These are phyloP conservation scores for Chamaecrista fasciculata DNA, from an alignment of 306 rosid genomes.

Conservation along the genomic window DNA sequence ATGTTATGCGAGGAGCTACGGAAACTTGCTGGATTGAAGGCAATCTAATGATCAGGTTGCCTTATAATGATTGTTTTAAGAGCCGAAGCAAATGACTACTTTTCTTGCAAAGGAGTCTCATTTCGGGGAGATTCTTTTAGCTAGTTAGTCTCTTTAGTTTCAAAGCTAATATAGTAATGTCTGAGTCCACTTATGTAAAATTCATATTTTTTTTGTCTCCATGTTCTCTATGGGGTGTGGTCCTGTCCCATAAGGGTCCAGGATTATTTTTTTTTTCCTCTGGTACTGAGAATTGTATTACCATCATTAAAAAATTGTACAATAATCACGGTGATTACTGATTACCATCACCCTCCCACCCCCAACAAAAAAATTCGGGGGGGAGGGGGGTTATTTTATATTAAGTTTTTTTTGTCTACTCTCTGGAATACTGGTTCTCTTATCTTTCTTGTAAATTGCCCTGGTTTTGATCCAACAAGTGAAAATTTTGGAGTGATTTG, in stretches of 20 bases:
- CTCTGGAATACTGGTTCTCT: background rate
- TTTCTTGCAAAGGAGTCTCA: constrained; percentile 24
- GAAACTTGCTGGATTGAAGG: constrained; percentile 70
- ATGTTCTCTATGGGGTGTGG: constrained; percentile 11
- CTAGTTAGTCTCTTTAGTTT: constrained; percentile 17
- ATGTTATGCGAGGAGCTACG: constrained; percentile 85
- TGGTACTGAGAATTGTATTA: background rate
- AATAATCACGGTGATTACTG: background rate
- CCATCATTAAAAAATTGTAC: background rate
- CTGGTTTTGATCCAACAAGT: background rate
- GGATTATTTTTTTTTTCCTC: background rate
- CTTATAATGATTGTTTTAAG: constrained; percentile 17
- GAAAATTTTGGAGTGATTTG: background rate
- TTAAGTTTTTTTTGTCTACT: background rate
- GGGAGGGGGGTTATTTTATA: constrained; percentile 8
- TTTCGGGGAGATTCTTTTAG: constrained; percentile 19
- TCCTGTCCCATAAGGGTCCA: constrained; percentile 11
- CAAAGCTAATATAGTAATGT: constrained; percentile 23
- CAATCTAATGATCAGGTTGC: constrained; percentile 44
- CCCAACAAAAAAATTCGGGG: background rate
- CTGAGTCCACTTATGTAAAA: constrained; percentile 11
- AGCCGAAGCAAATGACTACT: constrained; percentile 18
- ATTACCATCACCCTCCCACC: background rate
- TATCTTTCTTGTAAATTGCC: background rate
- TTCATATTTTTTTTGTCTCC: background rate